Evolutionary conservation across 2,329 filamentous ascomycete genomes (phyloP), one percentile per base, ranked within the genome.

Genomic region (Trichoderma harzianum): DNA sequence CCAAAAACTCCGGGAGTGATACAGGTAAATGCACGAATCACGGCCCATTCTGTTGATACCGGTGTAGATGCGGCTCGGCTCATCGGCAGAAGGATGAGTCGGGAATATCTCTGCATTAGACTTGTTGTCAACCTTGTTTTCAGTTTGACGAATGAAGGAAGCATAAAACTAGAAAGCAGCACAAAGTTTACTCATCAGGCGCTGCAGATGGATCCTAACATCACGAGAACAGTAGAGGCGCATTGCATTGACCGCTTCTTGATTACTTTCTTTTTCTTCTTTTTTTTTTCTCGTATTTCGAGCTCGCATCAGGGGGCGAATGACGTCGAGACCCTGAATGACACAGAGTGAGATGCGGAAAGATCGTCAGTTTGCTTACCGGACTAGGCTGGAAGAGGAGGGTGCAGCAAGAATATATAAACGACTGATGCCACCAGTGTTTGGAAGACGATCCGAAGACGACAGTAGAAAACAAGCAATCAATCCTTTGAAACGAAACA

Each of bases 41-140:
- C 1, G 26, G 16, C 18, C 16, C 7, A 12, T 14, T 30, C 34
- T 24, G 26, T 61, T 24, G 34, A 2, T 14, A n/a, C 5, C 3
- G 26, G 5, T 32, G 39, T 24, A 32, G 21, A 53, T 34, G 62
- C 26, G 28, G 26, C 28, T 65, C 62, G 18, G 62, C 7, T n/a
- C 26, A 26, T 24, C 36, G 39, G 34, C 66, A 34, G 28, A 21
- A 51, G 36, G 36, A 60, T n/a, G 18, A 60, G 28, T 60, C 28
- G n/a, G 11, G 26, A 12, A 47, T 47, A 26, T 51, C 8, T 47
- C 53, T 51, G 24, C 55, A 61, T 58, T 51, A 69, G 36, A 24
- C 66, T 61, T 69, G 26, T 51, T 58, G 55, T 30, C 66, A 69
- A 47, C 26, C 55, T 61, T 51, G 53, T 60, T 60, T 55, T 34